Evolutionary conservation across 192 early-diverging fungal species (phyloP).

Genomic region (Phlyctochytrium bullatum): DNA sequence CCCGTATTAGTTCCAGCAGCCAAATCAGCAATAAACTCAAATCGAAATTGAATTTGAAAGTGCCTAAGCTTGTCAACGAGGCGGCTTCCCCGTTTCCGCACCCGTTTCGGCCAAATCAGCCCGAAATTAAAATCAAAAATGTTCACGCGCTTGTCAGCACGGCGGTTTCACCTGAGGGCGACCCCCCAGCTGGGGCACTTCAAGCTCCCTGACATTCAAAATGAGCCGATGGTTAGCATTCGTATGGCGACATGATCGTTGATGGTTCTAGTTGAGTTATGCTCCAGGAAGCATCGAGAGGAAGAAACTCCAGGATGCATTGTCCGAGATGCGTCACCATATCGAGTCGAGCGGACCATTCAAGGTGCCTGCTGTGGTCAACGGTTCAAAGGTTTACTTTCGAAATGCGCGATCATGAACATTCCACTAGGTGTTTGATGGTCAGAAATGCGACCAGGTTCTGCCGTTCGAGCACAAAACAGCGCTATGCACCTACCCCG

Average conservation of each 20-base stretch:
- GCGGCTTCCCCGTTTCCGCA: too few species aligned
- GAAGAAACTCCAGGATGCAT: constrained; percentile 68
- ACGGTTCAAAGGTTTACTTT: constrained; percentile 69
- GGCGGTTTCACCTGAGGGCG: too few species aligned
- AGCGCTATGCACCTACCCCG: constrained; percentile 79
- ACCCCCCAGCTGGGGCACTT: constrained; percentile 72
- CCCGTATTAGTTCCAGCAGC: not conserved
- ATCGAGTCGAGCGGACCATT: constrained; percentile 51
- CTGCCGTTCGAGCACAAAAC: constrained; percentile 82
- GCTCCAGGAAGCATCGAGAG: constrained; percentile 73
- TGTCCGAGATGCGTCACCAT: constrained; percentile 66
- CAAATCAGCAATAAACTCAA: too few species aligned
- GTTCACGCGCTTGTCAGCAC: too few species aligned
- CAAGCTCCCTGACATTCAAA: constrained; percentile 75
- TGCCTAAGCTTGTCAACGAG: too few species aligned
- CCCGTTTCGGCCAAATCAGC: too few species aligned
- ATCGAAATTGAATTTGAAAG: too few species aligned
- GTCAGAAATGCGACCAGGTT: constrained; percentile 61
- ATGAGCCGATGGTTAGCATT: constrained; percentile 77
- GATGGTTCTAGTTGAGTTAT: constrained; percentile 57
- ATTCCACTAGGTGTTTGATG: too few species aligned
- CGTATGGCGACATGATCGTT: not conserved
- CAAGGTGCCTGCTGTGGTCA: constrained; percentile 80
- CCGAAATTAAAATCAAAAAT: too few species aligned
- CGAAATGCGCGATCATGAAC: not conserved